phyloP scores from a whole-genome alignment of 2,329 filamentous ascomycete species.

The Fusarium agapanthi region DNA sequence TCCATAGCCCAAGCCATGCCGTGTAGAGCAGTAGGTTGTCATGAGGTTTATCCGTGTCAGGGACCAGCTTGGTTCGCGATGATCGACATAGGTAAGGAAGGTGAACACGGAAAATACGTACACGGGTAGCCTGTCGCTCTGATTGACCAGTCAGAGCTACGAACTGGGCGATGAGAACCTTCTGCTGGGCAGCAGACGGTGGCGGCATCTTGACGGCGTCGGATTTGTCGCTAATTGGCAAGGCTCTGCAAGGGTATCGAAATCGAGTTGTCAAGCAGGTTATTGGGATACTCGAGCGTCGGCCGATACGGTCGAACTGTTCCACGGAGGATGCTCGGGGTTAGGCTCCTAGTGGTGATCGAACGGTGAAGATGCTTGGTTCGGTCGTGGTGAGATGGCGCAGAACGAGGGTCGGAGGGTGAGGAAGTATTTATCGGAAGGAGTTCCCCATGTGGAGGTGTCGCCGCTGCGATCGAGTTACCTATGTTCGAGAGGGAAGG shows the following conservation, averaged over 20 bases:
- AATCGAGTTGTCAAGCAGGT: not conserved
- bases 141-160: slow-evolving; percentile 53
- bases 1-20: slow-evolving; percentile 1
- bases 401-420: not conserved
- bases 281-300: not conserved
- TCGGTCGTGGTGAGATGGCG: not conserved
- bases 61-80: slow-evolving; percentile 4
- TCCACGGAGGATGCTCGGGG: not conserved
- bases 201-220: slow-evolving; percentile 47
- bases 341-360: slow-evolving; percentile 2
- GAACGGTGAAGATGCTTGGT: not conserved
- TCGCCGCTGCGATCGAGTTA: slow-evolving; percentile 12
- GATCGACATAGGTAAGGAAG: not conserved
- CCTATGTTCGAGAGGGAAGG: not conserved
- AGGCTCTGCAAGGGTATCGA: not conserved
- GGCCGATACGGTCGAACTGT: not conserved
- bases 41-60: slow-evolving; percentile 4
- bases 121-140: slow-evolving; percentile 55
- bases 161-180: slow-evolving; percentile 54
- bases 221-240: not conserved
- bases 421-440: not conserved
- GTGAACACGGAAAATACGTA: slow-evolving; percentile 45
- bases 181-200: slow-evolving; percentile 50
- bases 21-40: slow-evolving; percentile 19
- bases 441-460: not conserved